These are phyloP conservation scores for Stylosanthes scabra DNA, from an alignment of 331 rosid genomes.

Conservation along the genomic window DNA sequence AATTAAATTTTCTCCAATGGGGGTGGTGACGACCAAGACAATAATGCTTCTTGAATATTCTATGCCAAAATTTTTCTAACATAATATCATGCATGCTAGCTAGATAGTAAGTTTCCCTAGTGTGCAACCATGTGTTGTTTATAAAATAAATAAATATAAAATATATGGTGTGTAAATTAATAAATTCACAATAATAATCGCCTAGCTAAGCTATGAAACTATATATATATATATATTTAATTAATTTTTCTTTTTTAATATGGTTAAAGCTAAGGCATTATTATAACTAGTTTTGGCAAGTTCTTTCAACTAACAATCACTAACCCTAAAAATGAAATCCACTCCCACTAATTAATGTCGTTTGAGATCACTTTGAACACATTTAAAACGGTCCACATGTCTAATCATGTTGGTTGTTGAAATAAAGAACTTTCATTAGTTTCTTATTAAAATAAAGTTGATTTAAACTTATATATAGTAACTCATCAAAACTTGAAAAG, in stretches of 20 bases:
- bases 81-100: conserved; percentile 34
- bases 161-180: too few species aligned
- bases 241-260: not conserved
- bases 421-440: conserved; percentile 62
- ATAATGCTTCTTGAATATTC: conserved; percentile 2
- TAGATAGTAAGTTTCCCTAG: not conserved
- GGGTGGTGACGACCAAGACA: not conserved
- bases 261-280: conserved; percentile 16
- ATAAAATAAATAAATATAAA: conserved; percentile 12
- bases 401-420: conserved; percentile 93
- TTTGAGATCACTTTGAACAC: conserved; percentile 41
- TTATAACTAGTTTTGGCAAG: conserved; percentile 29
- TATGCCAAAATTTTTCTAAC: conserved; percentile 28
- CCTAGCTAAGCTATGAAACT: too few species aligned
- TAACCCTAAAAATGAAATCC: conserved; percentile 26
- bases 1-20: conserved; percentile 11
- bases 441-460: conserved; percentile 52
- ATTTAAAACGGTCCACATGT: conserved; percentile 73
- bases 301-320: conserved; percentile 40
- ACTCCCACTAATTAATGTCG: conserved; percentile 42
- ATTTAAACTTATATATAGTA: conserved; percentile 7
- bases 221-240: not conserved
- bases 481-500: too few species aligned
- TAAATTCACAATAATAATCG: not conserved
- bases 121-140: conserved; percentile 11